A percentile compares a stretch with the other conserved stretches of the same genome.
Conservation (phyloP, 305 asterid species). For the Fraxinus angustifolia region DNA sequence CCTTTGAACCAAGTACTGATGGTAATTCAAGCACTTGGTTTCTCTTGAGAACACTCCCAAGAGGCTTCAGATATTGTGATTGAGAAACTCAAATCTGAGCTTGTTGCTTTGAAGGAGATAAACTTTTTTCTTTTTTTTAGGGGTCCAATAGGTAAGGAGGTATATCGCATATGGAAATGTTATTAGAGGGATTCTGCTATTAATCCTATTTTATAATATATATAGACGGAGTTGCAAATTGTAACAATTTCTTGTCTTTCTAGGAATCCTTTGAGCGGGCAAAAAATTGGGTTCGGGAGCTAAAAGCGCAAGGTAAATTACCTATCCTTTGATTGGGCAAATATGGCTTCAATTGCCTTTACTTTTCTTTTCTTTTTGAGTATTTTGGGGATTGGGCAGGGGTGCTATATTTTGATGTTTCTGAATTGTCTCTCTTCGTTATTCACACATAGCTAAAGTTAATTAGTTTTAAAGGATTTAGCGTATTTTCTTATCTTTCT, state of each 20-base stretch:
- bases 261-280: conserved; percentile 60
- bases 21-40: conserved; percentile 55
- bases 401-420: not conserved
- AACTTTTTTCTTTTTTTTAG: too few relatives aligned
- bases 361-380: not conserved
- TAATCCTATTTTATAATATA: not conserved
- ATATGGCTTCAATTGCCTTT: not conserved
- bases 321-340: conserved; percentile 5
- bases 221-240: not conserved
- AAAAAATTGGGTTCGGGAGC: conserved; percentile 64
- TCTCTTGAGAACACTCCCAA: conserved; percentile 39
- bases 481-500: not conserved
- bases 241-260: conserved; percentile 1
- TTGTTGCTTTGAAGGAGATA: conserved; percentile 31
- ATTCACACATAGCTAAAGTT: not conserved
- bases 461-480: not conserved
- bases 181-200: not conserved
- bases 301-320: conserved; percentile 52
- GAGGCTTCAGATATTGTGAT: conserved; percentile 46
- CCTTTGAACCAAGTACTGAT: conserved; percentile 62
- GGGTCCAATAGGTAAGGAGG: not conserved
- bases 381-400: not conserved
- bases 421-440: not conserved
- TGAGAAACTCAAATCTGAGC: conserved; percentile 71
- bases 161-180: not conserved